These are phyloP conservation scores for Aspergillus olivimuriae DNA, from an alignment of 495 filamentous ascomycete genomes.

Conservation along the genomic window DNA sequence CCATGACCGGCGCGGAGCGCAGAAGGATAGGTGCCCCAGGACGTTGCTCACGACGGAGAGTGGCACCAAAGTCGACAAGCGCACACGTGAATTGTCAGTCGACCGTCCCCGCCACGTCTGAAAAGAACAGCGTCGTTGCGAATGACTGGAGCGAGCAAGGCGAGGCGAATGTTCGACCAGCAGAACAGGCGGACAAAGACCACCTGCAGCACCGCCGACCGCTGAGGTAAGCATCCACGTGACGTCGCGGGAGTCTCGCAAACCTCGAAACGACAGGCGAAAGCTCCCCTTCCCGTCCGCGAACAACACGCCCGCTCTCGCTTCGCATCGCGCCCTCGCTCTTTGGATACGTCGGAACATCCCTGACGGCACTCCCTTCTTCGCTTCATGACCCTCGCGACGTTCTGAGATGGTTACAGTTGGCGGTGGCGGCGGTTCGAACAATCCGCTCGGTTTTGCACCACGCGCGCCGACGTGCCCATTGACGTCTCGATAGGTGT, in stretches of 20 bases:
- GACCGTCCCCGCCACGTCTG: too few species aligned
- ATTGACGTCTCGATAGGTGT: conserved; percentile 17
- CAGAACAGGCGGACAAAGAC: too few species aligned
- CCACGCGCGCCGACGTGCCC: conserved; percentile 33
- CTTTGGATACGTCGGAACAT: not conserved
- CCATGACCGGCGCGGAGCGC: conserved; percentile 10
- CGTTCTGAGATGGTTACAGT: conserved; percentile 40
- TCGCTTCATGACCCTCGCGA: conserved; percentile 16
- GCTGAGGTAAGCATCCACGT: conserved; percentile 10
- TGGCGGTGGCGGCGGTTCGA: conserved; percentile 38
- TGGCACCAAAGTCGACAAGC: too few species aligned
- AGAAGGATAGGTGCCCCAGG: too few species aligned
- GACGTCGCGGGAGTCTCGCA: conserved; percentile 14
- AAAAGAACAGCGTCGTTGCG: too few species aligned
- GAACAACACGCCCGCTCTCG: conserved; percentile 12
- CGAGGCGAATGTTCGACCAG: too few species aligned
- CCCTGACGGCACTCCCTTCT: not conserved
- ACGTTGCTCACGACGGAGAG: too few species aligned
- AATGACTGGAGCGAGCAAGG: too few species aligned
- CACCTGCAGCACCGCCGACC: conserved; percentile 4
- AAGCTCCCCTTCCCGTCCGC: conserved; percentile 22
- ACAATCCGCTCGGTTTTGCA: conserved; percentile 36
- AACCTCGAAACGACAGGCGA: conserved; percentile 13
- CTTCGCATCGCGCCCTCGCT: too few species aligned
- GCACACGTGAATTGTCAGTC: too few species aligned